Evolutionary conservation across 768 basidiomycete genomes (phyloP).

Genomic region (Asterophora lycoperdoides): DNA sequence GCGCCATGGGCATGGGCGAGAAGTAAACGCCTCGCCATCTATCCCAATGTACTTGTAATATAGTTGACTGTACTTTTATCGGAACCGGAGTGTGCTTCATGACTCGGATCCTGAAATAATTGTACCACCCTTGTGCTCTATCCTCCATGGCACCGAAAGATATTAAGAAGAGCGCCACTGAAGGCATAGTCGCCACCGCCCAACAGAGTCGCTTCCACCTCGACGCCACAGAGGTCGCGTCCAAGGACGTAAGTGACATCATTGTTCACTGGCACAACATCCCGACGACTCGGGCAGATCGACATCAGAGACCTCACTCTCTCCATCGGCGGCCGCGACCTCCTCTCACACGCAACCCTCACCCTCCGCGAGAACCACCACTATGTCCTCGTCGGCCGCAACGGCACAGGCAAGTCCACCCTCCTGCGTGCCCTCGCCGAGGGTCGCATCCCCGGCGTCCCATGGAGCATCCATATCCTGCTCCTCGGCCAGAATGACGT

Average conservation of each 20-base stretch:
- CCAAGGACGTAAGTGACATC: conserved; percentile 17
- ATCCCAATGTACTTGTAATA: background rate
- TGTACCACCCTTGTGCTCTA: too few species aligned
- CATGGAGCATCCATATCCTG: conserved; percentile 36
- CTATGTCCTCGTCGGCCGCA: conserved; percentile 53
- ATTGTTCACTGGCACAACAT: too few species aligned
- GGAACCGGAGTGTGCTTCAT: background rate
- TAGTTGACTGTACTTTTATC: background rate
- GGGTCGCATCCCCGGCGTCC: conserved; percentile 45
- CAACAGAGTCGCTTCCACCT: conserved; percentile 48
- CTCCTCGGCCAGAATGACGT: conserved; percentile 40
- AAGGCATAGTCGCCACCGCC: conserved; percentile 35
- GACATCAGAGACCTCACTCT: conserved; percentile 54
- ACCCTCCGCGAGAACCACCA: conserved; percentile 45
- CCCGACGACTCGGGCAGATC: conserved; percentile 26
- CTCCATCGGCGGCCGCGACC: conserved; percentile 45
- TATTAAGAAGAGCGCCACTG: conserved; percentile 6
- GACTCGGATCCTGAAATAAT: background rate
- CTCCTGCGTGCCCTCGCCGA: conserved; percentile 40
- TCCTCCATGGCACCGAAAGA: conserved; percentile 12
- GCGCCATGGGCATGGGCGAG: conserved; percentile 43
- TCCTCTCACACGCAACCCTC: conserved; percentile 50
- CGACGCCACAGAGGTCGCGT: conserved; percentile 38
- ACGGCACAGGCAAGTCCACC: conserved; percentile 51
- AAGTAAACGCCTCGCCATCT: conserved; percentile 15